Evolutionary conservation across 1,139 yeast genomes (phyloP), one percentile per base, ranked within the genome.

Genomic region (Lodderomyces beijingensis): DNA sequence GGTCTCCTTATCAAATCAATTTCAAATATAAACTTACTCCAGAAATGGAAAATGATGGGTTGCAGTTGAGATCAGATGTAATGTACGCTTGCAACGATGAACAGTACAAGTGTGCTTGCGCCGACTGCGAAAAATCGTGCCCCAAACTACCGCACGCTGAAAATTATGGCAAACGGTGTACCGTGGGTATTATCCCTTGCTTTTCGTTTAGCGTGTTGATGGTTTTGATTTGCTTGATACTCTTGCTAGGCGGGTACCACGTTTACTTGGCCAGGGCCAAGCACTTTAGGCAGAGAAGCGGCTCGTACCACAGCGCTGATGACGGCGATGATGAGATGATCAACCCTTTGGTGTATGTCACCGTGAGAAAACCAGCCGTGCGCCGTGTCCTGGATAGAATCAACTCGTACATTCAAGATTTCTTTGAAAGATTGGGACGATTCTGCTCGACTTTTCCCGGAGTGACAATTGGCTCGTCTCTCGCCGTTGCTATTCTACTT

Each of bases 1-100:
- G 97, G 0, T 86, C 96, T 0, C 96, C 97, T 0, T 88, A 91
- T 52, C 97, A 91, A 53, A 89, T 91, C 45, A 82, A 89, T 52
- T 88, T 78, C 53, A 61, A 69, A 6, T 85, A 77, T 62, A 60
- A 58, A 9, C 19, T 44, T 3, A 14, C 13, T 19, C 15, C 23
- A 7, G 13, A 10, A 29, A 34, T 39, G 44, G 41, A 53, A 9
- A 42, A 46, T 3, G 35, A 45, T 1, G 62, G 57, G 1, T 38
- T 62, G 21, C 25, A 21, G 4, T 46, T 61, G 29, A 42, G 64
- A 32, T 26, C 45, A 5, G 65, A 69, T 1, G 47, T 55, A 2
- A 61, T 71, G 39, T 64, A 66, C 41, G 35, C 55, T n/a, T 91
- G 97, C 52, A 72, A 77, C 43, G 84, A 77, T 44, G 53, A 61